Percentiles rank a stretch among this genome's conserved stretches.
These are phyloP conservation scores for Pseudonitzschia delicatissima DNA, from an alignment of 108 stramenopile species.

Conservation along the genomic window DNA sequence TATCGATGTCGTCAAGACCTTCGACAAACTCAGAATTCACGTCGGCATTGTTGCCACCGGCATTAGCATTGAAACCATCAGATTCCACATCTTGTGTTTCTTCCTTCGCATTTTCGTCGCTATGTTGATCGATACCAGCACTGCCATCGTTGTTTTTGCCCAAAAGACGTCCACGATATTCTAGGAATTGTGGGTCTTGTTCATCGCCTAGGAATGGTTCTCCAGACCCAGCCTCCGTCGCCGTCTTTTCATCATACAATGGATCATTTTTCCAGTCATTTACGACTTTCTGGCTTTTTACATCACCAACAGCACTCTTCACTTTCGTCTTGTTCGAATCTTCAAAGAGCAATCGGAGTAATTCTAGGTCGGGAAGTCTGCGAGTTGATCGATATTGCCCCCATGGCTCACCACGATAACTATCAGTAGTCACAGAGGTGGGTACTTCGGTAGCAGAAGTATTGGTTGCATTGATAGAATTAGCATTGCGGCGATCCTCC, in stretches of 20 bases:
- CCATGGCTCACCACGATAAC: conserved; percentile 22
- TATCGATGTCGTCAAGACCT: conserved; percentile 81
- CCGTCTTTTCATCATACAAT: conserved; percentile 1
- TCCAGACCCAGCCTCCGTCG: neutral
- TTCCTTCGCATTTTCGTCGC: neutral
- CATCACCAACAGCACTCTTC: neutral
- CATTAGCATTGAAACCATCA: neutral
- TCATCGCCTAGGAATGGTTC: neutral
- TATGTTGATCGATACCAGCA: neutral
- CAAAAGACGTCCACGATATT: neutral
- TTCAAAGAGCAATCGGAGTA: conserved; percentile 20
- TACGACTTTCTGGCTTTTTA: neutral
- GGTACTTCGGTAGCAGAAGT: neutral
- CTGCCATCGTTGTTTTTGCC: neutral
- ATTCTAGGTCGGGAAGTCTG: conserved; percentile 23
- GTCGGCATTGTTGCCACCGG: neutral
- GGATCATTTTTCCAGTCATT: conserved; percentile 2
- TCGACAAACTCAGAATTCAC: conserved; percentile 74
- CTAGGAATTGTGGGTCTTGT: neutral
- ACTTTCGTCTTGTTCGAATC: neutral
- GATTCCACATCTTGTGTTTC: neutral
- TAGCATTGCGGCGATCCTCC: neutral
- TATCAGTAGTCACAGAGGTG: neutral
- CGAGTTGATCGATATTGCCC: conserved; percentile 4
- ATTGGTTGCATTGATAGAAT: neutral